A percentile compares a stretch with the other conserved stretches of the same genome.
Conservation (phyloP, 345 rosid genomes). For the Pugionium dolabratum region DNA sequence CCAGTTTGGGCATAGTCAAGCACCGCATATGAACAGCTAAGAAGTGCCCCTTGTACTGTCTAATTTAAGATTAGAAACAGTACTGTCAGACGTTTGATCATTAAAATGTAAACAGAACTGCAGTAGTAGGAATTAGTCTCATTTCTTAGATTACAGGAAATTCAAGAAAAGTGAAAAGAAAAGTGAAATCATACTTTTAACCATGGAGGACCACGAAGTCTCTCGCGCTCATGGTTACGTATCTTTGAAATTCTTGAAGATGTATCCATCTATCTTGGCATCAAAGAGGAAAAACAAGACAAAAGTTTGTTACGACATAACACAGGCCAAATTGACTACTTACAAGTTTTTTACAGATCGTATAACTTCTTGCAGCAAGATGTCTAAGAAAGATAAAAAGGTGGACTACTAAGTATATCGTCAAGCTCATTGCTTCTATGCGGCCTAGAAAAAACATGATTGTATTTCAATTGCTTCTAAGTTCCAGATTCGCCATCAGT, state of each 20-base stretch:
- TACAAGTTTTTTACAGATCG: conserved; percentile 2
- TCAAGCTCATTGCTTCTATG: not conserved
- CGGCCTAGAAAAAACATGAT: conserved; percentile 7
- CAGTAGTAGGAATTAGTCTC: conserved; percentile 12
- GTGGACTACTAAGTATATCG: not conserved
- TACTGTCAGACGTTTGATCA: conserved; percentile 20
- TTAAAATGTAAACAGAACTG: conserved; percentile 13
- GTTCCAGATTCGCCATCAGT: not conserved
- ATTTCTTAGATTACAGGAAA: not conserved
- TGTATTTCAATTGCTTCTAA: not conserved
- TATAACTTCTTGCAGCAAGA: conserved; percentile 8
- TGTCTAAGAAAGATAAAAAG: not conserved
- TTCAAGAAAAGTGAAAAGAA: conserved; percentile 20
- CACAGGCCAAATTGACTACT: conserved; percentile 1
- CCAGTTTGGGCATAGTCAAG: conserved; percentile 99
- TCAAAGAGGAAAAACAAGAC: conserved; percentile 21
- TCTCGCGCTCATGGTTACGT: conserved; percentile 81
- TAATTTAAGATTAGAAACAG: conserved; percentile 41
- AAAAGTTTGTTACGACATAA: conserved; percentile 21
- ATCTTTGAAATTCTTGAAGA: conserved; percentile 97
- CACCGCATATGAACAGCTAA: conserved; percentile 70
- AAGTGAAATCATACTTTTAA: conserved; percentile 59
- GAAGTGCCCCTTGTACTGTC: conserved; percentile 85
- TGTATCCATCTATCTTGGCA: conserved; percentile 92
- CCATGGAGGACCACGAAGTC: conserved; percentile 97